A percentile compares a stretch with the other conserved stretches of the same genome.
These are phyloP conservation scores for Thermomucor indicae-seudaticae DNA, from an alignment of 371 early-diverging fungal genomes.

Conservation along the genomic window DNA sequence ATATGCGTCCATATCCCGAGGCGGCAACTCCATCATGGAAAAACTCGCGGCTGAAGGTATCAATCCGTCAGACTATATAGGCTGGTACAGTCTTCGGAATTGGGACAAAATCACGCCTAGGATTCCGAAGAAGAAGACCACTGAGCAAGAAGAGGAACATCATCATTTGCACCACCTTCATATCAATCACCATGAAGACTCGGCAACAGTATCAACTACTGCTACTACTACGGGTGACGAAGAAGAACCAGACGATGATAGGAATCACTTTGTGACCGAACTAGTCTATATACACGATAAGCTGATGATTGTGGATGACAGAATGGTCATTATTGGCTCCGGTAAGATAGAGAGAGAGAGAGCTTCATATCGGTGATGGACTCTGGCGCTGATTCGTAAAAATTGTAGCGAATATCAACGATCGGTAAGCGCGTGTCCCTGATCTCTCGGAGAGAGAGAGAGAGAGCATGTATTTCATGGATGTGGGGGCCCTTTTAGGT, in stretches of 20 bases:
- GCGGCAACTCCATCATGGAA: conserved; percentile 66
- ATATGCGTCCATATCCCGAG: conserved; percentile 78
- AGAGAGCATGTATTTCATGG: too few relatives aligned
- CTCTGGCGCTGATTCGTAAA: too few relatives aligned
- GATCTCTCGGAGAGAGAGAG: too few relatives aligned
- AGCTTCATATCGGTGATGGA: too few relatives aligned
- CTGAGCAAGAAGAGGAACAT: neutral
- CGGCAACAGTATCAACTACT: neutral
- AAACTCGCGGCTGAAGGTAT: conserved; percentile 65
- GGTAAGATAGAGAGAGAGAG: conserved; percentile 24
- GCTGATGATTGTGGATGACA: conserved; percentile 89
- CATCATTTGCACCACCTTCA: neutral
- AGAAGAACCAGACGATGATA: conserved; percentile 20
- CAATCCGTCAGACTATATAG: conserved; percentile 68
- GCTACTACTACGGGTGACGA: neutral
- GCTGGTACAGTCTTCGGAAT: conserved; percentile 73
- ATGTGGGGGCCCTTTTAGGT: conserved; percentile 44
- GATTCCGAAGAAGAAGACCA: conserved; percentile 3
- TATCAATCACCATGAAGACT: conserved; percentile 7
- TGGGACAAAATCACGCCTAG: conserved; percentile 53
- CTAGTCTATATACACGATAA: conserved; percentile 91
- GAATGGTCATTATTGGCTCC: conserved; percentile 79
- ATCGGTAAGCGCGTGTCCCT: too few relatives aligned
- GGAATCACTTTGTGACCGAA: conserved; percentile 68
- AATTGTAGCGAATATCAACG: conserved; percentile 45